These are phyloP conservation scores for Raphanus raphanistrum DNA, from an alignment of 345 rosid species.

Conservation along the genomic window DNA sequence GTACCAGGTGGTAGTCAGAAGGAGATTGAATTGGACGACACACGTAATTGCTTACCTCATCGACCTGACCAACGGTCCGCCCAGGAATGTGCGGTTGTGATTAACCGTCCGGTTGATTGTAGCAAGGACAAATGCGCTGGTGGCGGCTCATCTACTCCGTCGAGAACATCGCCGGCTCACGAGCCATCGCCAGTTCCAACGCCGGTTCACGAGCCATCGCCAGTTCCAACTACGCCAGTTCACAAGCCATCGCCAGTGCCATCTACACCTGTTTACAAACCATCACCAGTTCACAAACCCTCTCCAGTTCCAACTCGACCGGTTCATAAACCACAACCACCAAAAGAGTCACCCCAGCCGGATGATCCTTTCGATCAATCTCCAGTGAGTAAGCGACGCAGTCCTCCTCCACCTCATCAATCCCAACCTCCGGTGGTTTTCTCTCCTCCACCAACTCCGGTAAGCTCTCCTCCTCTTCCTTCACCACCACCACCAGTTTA, in stretches of 20 bases:
- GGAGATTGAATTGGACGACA: constrained; percentile 48
- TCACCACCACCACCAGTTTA: constrained; percentile 13
- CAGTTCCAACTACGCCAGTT: constrained; percentile 8
- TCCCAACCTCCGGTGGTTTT: constrained; percentile 13
- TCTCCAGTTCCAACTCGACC: constrained; percentile 22
- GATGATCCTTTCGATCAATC: constrained; percentile 31
- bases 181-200: neutral
- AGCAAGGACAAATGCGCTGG: constrained; percentile 54
- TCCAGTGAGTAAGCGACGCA: constrained; percentile 14
- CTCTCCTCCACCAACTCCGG: constrained; percentile 31
- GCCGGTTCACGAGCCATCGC: constrained; percentile 23
- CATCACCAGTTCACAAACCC: constrained; percentile 25
- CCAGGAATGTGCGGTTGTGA: constrained; percentile 44
- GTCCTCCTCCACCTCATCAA: constrained; percentile 36
- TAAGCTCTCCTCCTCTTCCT: constrained; percentile 36
- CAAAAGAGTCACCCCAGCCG: constrained; percentile 27
- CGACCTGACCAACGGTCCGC: constrained; percentile 54
- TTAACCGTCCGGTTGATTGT: constrained; percentile 66
- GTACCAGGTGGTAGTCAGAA: constrained; percentile 30
- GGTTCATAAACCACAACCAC: constrained; percentile 28
- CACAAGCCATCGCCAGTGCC: constrained; percentile 11
- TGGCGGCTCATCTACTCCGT: constrained; percentile 26
- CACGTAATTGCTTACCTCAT: constrained; percentile 51
- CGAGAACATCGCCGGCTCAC: constrained; percentile 28
- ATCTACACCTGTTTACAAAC: constrained; percentile 15